Conservation (phyloP, 345 rosid species). For the Adansonia digitata region DNA sequence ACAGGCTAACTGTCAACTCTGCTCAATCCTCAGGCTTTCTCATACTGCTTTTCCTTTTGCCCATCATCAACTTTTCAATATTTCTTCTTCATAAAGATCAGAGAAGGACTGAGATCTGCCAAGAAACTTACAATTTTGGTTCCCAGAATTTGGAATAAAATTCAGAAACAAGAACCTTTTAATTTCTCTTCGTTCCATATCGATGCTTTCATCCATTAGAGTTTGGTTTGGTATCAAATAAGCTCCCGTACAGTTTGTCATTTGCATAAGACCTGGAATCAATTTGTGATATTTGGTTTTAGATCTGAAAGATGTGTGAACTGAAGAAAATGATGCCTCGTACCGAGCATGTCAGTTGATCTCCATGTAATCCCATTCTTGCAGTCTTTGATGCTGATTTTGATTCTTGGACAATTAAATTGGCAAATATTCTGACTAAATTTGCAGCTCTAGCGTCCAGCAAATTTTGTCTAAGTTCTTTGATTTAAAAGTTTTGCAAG, state of each 20-base stretch:
- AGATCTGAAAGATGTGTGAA: neutral
- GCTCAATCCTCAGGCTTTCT: conserved; percentile 1
- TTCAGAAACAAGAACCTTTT: neutral
- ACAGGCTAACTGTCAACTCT: conserved; percentile 32
- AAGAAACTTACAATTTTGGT: conserved; percentile 2
- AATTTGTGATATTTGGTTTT: neutral
- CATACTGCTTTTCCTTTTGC: conserved; percentile 4
- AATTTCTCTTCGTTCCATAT: neutral
- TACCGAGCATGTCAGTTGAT: neutral
- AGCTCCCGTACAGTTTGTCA: neutral
- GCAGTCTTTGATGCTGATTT: neutral
- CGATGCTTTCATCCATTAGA: neutral
- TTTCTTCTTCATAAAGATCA: conserved; percentile 2
- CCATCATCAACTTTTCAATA: conserved; percentile 10
- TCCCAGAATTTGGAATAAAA: neutral
- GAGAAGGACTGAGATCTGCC: conserved; percentile 1
- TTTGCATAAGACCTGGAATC: neutral
- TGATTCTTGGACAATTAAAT: neutral
- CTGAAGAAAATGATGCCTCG: no score
- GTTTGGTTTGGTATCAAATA: neutral
- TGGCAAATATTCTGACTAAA: no score
- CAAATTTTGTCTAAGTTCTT: no score
- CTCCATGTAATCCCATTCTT: neutral
- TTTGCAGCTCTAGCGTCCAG: no score
- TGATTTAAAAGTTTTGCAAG: no score